Conservation (phyloP, 2,329 filamentous ascomycete genomes). For the Aureobasidium lini region DNA sequence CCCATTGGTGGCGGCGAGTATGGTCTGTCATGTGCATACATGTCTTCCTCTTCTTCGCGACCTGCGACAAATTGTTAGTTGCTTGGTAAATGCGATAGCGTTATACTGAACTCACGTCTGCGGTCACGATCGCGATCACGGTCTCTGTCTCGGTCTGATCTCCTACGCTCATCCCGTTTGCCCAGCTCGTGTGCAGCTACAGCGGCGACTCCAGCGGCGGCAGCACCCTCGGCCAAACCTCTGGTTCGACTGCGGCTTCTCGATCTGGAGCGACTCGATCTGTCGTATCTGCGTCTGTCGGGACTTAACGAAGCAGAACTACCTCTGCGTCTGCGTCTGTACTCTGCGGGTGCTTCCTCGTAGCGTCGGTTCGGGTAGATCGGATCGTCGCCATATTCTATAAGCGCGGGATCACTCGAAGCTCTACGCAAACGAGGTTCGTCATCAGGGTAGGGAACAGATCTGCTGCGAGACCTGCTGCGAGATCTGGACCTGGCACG, state of each 20-base stretch:
- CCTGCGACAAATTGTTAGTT: conserved; percentile 12
- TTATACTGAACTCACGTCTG: conserved; percentile 36
- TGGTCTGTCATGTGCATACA: conserved; percentile 22
- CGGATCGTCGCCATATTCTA: conserved; percentile 58
- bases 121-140: conserved; percentile 33
- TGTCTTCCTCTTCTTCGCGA: conserved; percentile 22
- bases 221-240: conserved; percentile 47
- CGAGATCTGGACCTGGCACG: conserved; percentile 20
- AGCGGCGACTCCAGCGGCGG: conserved; percentile 51
- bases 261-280: conserved; percentile 27
- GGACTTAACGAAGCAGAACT: conserved; percentile 35
- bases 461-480: conserved; percentile 35
- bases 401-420: conserved; percentile 45
- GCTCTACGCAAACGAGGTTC: conserved; percentile 30
- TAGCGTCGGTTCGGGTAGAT: conserved; percentile 47
- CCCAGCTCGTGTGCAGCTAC: conserved; percentile 49
- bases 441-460: conserved; percentile 34
- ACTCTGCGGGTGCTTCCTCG: conserved; percentile 35
- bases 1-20: conserved; percentile 30
- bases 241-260: conserved; percentile 43
- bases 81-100: neutral
- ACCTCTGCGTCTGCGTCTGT: conserved; percentile 37
- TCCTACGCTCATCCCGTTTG: conserved; percentile 50
- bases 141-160: conserved; percentile 33
- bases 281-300: conserved; percentile 26